A percentile compares a stretch with the other conserved stretches of the same genome.
phyloP scores from a whole-genome alignment of 805 yeast species.

The Myxozyma sirexii region DNA sequence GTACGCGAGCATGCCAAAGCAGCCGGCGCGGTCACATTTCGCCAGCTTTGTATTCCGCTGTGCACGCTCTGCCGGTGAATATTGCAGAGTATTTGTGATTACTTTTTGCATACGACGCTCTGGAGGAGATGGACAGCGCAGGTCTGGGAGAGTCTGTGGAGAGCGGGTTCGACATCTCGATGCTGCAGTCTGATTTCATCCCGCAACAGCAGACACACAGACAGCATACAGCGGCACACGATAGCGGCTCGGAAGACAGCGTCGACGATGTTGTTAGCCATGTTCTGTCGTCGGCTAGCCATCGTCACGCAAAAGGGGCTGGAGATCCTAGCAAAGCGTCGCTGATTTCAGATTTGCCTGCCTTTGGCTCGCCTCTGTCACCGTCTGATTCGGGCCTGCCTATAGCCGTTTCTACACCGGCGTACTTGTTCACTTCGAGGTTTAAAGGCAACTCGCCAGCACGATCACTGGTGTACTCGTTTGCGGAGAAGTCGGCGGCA shows the following conservation, averaged over 20 bases:
- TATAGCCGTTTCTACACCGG: slow-evolving; percentile 12
- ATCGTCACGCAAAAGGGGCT: neutral
- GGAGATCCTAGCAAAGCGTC: neutral
- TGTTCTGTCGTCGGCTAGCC: neutral
- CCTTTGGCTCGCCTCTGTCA: slow-evolving; percentile 5
- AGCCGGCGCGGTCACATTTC: neutral
- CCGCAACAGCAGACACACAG: neutral
- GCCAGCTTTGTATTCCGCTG: neutral
- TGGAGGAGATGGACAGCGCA: too few species aligned
- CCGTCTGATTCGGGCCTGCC: slow-evolving; percentile 13
- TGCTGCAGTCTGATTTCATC: slow-evolving; percentile 6
- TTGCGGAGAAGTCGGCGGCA: neutral
- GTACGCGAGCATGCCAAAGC: neutral
- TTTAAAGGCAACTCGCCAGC: neutral
- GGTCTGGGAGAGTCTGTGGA: neutral
- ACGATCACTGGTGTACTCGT: neutral
- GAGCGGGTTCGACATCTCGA: neutral
- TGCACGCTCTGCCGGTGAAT: neutral
- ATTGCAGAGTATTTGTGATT: too few species aligned
- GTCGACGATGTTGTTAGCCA: neutral
- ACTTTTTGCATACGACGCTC: too few species aligned
- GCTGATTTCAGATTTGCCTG: neutral
- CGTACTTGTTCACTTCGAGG: neutral
- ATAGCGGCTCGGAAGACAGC: neutral
- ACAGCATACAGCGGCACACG: neutral